These are phyloP conservation scores for Psophocarpus tetragonolobus DNA, from an alignment of 306 rosid genomes.

Conservation along the genomic window DNA sequence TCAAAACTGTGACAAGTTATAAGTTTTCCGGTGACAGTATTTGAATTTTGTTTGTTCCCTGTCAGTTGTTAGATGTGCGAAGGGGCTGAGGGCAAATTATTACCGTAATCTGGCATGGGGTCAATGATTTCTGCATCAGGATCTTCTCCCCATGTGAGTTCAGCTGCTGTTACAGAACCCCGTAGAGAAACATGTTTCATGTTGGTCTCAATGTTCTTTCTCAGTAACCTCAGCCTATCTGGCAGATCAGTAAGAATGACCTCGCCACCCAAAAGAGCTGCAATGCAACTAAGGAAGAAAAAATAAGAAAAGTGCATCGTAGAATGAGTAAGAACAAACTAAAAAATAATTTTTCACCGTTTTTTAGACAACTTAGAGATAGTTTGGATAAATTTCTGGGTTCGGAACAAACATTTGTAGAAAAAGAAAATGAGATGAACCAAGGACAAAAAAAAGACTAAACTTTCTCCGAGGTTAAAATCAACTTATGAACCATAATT, in stretches of 20 bases:
- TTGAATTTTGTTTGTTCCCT: conserved; percentile 15
- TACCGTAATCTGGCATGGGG: conserved; percentile 73
- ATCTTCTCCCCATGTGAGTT: conserved; percentile 80
- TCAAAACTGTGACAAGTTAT: background rate
- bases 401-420: background rate
- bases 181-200: conserved; percentile 50
- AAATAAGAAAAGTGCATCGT: conserved; percentile 30
- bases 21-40: background rate
- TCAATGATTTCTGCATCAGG: conserved; percentile 57
- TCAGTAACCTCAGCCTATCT: conserved; percentile 74
- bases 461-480: background rate
- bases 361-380: background rate
- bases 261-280: conserved; percentile 81
- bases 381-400: background rate
- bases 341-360: background rate
- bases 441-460: background rate
- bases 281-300: conserved; percentile 62
- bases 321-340: conserved; percentile 26
- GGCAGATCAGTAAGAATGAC: conserved; percentile 77
- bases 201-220: conserved; percentile 71
- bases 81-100: background rate
- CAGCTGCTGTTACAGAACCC: conserved; percentile 63
- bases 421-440: background rate
- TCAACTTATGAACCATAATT: background rate
- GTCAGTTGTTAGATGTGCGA: background rate